Evolutionary conservation across 176 grass and related monocot species (phyloP).

Genomic region (Eleusine indica): DNA sequence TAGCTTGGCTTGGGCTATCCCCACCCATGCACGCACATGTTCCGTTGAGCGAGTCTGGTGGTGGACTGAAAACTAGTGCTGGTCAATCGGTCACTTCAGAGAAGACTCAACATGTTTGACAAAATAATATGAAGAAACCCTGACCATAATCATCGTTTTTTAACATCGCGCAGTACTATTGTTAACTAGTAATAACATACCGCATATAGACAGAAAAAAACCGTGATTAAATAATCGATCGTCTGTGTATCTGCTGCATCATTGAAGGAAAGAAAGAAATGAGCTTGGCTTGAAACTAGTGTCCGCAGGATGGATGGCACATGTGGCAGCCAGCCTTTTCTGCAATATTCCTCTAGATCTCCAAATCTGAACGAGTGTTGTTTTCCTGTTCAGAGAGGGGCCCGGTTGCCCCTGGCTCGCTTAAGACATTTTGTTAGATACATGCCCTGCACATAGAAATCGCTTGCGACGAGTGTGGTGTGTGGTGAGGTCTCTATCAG

Average conservation of each 20-base stretch:
- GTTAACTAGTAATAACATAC: background rate
- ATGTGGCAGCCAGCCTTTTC: constrained; percentile 14
- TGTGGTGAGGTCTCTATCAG: constrained; percentile 8
- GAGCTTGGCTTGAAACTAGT: background rate
- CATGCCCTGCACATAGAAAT: background rate
- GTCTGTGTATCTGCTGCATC: background rate
- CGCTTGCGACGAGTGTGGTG: background rate
- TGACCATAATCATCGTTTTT: background rate
- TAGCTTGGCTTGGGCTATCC: background rate
- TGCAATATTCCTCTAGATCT: constrained; percentile 38
- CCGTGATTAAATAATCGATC: too few species aligned
- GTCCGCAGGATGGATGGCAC: constrained; percentile 8
- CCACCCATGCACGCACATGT: constrained; percentile 25
- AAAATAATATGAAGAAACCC: background rate
- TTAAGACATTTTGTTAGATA: constrained; percentile 5
- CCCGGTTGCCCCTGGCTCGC: background rate
- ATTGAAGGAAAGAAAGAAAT: background rate
- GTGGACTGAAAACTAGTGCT: background rate
- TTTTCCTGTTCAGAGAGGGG: constrained; percentile 10
- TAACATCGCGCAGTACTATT: background rate
- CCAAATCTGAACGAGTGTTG: constrained; percentile 27
- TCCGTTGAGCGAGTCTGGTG: background rate
- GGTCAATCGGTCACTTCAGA: background rate
- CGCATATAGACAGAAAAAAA: background rate
- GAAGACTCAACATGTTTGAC: background rate